phyloP scores from a whole-genome alignment of 225 moss, liverwort and hornwort species.

The Marchantia polymorpha region DNA sequence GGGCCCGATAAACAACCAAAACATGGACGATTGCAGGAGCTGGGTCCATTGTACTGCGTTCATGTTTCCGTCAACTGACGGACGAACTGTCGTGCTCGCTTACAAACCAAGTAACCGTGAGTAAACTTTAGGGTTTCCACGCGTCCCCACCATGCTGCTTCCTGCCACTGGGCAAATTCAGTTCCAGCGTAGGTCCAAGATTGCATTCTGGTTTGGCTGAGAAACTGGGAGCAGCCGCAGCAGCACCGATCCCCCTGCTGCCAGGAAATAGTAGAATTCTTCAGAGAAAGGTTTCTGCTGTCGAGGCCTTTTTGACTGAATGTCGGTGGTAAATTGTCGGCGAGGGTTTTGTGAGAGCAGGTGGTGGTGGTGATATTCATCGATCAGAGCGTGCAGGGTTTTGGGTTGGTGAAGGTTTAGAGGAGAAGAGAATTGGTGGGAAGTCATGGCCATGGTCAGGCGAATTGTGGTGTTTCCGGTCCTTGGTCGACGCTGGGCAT shows the following conservation, averaged over 20 bases:
- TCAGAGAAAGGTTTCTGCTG: neutral
- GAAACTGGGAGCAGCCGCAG: neutral
- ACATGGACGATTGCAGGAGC: too few species aligned
- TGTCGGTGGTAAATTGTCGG: too few species aligned
- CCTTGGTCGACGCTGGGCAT: slow-evolving; percentile 48
- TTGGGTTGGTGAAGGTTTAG: neutral
- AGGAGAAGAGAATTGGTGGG: neutral
- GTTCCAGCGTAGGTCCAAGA: neutral
- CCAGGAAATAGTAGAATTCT: neutral
- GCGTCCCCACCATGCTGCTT: neutral
- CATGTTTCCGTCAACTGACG: neutral
- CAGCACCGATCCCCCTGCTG: neutral
- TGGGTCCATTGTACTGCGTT: neutral
- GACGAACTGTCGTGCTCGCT: neutral
- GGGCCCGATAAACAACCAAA: too few species aligned
- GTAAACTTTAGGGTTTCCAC: slow-evolving; percentile 19
- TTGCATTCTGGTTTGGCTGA: neutral
- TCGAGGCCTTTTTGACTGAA: neutral
- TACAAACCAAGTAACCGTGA: neutral
- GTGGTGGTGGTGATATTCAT: neutral
- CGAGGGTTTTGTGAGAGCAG: neutral
- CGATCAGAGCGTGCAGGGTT: neutral
- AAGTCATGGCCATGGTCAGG: slow-evolving; percentile 22
- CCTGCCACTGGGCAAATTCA: slow-evolving; percentile 9
- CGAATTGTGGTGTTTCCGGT: slow-evolving; percentile 48